Evolutionary conservation across 805 yeast species (phyloP), one percentile per base, ranked within the genome.

Genomic region (Metschnikowia arizonensis): DNA sequence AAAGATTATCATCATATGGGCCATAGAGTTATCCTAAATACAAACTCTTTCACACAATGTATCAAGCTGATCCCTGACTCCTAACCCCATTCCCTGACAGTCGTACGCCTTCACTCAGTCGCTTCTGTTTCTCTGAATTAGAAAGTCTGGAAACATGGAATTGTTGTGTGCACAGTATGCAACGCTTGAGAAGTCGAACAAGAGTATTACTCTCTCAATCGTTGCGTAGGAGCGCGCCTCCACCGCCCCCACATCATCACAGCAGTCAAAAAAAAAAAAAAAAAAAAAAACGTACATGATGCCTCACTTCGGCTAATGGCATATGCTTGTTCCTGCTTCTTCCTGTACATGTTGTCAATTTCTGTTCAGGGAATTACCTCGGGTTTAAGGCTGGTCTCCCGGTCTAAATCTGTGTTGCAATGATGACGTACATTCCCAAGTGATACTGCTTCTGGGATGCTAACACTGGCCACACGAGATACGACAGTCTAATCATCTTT

Each of bases 131-230:
- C 40, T 37, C 40, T 32, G 40, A 29, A 18, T 37, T 37, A 37
- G 32, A 37, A 32, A 12, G 15, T 17, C 33, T 28, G 15, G 33
- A 37, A 28, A 33, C 40, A 37, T 37, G 26, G 40, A 37, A 37
- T 18, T 37, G 5, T 17, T 19, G 33, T 19, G 33, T 19, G 33
- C 40, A 10, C 11, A 18, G 23, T 15, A 28, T 28, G 40, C 33
- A 17, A 37, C 25, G 33, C 40, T 18, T 5, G 12, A 5, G 9
- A n/a, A n/a, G n/a, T 12, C 8, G 12, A 9, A 9, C 40, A 11
- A 21, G 11, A 24, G 33, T 18, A 11, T n/a, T n/a, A 23, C 11
- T 18, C 24, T 15, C n/a, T 17, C n/a, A 12, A 33, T 12, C 36
- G 25, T 33, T 24, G 29, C 38, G 38, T n/a, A 14, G 8, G 18